A percentile compares a stretch with the other conserved stretches of the same genome.
These are phyloP conservation scores for Paraphaeosphaeria minitans DNA, from an alignment of 2,329 filamentous ascomycete genomes.

Conservation along the genomic window DNA sequence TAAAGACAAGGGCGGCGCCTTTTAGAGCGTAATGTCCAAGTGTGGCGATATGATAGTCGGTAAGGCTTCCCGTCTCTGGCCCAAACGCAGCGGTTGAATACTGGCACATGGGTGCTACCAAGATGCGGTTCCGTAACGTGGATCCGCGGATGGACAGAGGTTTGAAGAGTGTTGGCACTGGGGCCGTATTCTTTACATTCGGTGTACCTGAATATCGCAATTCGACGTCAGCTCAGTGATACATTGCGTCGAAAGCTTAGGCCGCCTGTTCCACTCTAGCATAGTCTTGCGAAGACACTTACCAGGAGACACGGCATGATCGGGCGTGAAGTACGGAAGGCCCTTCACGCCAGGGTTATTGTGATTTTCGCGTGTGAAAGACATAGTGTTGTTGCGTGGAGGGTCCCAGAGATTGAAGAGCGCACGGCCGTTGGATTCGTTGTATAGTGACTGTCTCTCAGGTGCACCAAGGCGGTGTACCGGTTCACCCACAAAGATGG, in stretches of 20 bases:
- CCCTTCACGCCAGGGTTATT: conserved; percentile 33
- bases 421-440: background rate
- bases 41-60: conserved; percentile 47
- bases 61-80: conserved; percentile 42
- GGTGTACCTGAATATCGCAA: conserved; percentile 22
- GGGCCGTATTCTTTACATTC: conserved; percentile 7
- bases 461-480: background rate
- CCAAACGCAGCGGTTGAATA: conserved; percentile 42
- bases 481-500: background rate
- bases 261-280: background rate
- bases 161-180: conserved; percentile 40
- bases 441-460: background rate
- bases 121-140: conserved; percentile 45
- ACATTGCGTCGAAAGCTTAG: background rate
- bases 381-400: conserved; percentile 22
- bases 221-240: background rate
- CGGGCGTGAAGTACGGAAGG: conserved; percentile 54
- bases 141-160: conserved; percentile 43
- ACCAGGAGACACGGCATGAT: conserved; percentile 50
- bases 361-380: conserved; percentile 36
- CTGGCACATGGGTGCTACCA: conserved; percentile 49
- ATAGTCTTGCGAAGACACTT: background rate
- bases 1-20: conserved; percentile 41
- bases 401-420: background rate
- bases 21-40: conserved; percentile 48